Evolutionary conservation across 148 eudicot species (phyloP), one percentile per base, ranked within the genome.

Genomic region (Rhododendron molle): DNA sequence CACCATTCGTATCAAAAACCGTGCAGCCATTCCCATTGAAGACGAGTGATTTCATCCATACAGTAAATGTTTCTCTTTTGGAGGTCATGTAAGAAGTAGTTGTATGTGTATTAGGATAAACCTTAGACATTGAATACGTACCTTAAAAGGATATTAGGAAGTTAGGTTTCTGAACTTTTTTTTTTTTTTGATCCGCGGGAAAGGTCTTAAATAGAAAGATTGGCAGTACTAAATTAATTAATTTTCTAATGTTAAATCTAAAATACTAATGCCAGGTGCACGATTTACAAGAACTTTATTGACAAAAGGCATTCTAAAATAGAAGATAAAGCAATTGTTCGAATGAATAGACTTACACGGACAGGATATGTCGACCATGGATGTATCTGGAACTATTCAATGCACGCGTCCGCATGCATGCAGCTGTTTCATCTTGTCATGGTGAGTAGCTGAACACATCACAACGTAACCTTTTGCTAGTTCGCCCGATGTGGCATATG

Each of bases 41-140:
- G 11, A 96, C 90, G 0, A 95, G 92, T 2, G 98, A 96, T 67
- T 94, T 96, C 96, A 95, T 92, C 99, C 99, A 96, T 32, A 96
- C 81, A 0, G 99, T 96, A 78, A 88, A 95, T 23, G 84, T 90
- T 82, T 92, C 91, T 78, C 86, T 89, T 36, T 62, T 83, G 2
- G 72, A 80, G 20, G 86, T 72, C 50, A 62, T 62, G 49, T 85
- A 87, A 21, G 54, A 12, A 18, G 87, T 54, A 43, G 88, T 43
- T 72, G 86, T 7, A 21, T 85, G 77, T 21, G 88, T 81, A 32
- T 83, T 86, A 86, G 92, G 96, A 89, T 89, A 85, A 54, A 94
- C 86, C 79, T 32, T 32, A 32, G 34, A 32, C 34, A 32, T 32
- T 32, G 34, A 32, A 32, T 32, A n/a, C n/a, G n/a, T n/a, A 32